Evolutionary conservation across 768 basidiomycete species (phyloP), one percentile per base, ranked within the genome.

Genomic region (Nidularia pulvinata): DNA sequence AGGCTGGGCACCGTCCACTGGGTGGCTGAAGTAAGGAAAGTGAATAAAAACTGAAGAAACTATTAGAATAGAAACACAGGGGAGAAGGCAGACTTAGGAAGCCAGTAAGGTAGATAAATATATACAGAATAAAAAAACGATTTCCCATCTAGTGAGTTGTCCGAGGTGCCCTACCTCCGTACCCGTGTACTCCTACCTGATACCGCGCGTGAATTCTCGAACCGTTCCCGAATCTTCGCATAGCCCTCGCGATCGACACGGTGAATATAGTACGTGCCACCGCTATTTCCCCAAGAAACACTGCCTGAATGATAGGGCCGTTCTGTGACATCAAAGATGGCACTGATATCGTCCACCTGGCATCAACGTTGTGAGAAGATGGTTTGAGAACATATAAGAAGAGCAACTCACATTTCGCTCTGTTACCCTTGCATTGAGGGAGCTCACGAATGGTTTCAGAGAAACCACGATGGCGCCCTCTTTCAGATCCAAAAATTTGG

Each of bases 401-500:
- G 22, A 43, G 35, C 46, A 65, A 59, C 86, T 51, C 59, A 91
- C 88, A 59, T 94, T 96, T 45, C 90, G 88, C 60, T 93, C 88
- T 0, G 90, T 93, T 53, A 97, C 76, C 36, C 91, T 84, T 43
- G 86, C 88, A 59, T 88, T 80, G 35, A 80, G 60, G 0, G 84
- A 82, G 33, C 87, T 81, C 52, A 95, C 87, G 57, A 93, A 97
- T 1, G 94, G 93, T 54, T 88, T 85, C 14, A 99, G 73, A 16
- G 92, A 94, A 36, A 98, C 83, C 46, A 99, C 90, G 47, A 86
- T 86, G 0, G 95, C 93, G 16, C 93, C 92, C 55, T 96, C 93
- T 64, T 94, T 97, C 55, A 98, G 75, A 64, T 99, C 97, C 51
- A 99, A 75, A 70, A 98, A 98, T 63, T 93, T 89, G 32, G 90